Evolutionary conservation across 352 stramenopile genomes (phyloP).

Genomic region (Phytopythium chamaehyphon): DNA sequence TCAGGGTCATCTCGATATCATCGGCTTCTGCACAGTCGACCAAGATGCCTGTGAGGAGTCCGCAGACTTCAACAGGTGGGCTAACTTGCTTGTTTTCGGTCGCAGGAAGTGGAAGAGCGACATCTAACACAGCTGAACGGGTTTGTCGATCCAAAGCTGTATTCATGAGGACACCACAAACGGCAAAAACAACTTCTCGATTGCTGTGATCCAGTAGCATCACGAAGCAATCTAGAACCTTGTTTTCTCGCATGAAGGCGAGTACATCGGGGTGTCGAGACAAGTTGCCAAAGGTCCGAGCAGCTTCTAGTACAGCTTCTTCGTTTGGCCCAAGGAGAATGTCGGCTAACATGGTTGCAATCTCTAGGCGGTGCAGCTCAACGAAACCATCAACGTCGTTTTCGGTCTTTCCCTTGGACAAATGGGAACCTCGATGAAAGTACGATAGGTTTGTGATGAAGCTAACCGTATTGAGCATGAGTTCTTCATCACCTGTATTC

Average conservation of each 20-base stretch:
- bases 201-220: constrained; percentile 75
- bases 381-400: constrained; percentile 27
- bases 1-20: constrained; percentile 67
- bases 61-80: constrained; percentile 26
- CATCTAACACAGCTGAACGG: constrained; percentile 26
- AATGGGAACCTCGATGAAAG: constrained; percentile 17
- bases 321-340: constrained; percentile 74
- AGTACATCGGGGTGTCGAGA: constrained; percentile 71
- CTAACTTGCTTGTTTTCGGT: constrained; percentile 3
- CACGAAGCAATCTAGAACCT: constrained; percentile 67
- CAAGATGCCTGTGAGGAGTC: constrained; percentile 40
- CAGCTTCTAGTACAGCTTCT: constrained; percentile 78
- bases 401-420: not conserved
- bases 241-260: constrained; percentile 35
- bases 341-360: constrained; percentile 28
- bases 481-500: constrained; percentile 53
- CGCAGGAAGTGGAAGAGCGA: constrained; percentile 6
- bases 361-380: constrained; percentile 34
- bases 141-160: constrained; percentile 46
- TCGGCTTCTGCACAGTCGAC: constrained; percentile 53
- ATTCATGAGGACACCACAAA: constrained; percentile 85
- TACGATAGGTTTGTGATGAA: constrained; percentile 89
- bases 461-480: constrained; percentile 87
- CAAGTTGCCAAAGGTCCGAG: constrained; percentile 84
- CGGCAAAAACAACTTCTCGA: constrained; percentile 74